phyloP scores from a whole-genome alignment of 306 rosid species.

The Trifolium dubium region DNA sequence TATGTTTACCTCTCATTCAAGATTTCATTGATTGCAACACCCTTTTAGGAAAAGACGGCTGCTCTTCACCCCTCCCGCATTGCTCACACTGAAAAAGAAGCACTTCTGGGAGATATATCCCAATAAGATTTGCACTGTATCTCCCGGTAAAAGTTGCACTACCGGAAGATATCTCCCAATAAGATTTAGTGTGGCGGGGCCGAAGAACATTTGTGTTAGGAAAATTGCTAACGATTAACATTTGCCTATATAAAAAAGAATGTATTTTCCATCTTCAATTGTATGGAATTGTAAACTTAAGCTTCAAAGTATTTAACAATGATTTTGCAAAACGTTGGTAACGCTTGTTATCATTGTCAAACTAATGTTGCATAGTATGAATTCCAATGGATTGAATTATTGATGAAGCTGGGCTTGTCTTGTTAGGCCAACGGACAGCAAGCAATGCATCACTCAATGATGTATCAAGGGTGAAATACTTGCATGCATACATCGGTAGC shows the following conservation, averaged over 20 bases:
- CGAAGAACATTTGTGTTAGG: too few relatives aligned
- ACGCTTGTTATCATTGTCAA: neutral
- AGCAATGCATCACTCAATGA: constrained; percentile 49
- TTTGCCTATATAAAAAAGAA: too few relatives aligned
- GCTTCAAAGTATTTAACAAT: neutral
- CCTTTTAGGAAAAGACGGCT: constrained; percentile 8
- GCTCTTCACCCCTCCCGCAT: too few relatives aligned
- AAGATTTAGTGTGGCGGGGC: too few relatives aligned
- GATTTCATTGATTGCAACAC: neutral
- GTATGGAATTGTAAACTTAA: neutral
- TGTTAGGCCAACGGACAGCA: constrained; percentile 53
- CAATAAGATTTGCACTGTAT: neutral
- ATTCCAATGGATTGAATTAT: neutral
- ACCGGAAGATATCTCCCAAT: too few relatives aligned
- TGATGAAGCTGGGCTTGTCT: too few relatives aligned
- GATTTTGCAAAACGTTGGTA: neutral
- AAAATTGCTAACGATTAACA: too few relatives aligned
- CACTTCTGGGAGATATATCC: neutral
- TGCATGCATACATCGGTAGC: constrained; percentile 47
- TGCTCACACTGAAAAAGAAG: too few relatives aligned
- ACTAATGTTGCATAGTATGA: neutral
- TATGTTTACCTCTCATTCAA: constrained; percentile 41
- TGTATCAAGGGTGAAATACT: constrained; percentile 52
- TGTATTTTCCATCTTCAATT: neutral
- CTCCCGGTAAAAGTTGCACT: too few relatives aligned